Evolutionary conservation across 306 rosid species (phyloP), one percentile per base, ranked within the genome.

Genomic region (Cajanus cajan): DNA sequence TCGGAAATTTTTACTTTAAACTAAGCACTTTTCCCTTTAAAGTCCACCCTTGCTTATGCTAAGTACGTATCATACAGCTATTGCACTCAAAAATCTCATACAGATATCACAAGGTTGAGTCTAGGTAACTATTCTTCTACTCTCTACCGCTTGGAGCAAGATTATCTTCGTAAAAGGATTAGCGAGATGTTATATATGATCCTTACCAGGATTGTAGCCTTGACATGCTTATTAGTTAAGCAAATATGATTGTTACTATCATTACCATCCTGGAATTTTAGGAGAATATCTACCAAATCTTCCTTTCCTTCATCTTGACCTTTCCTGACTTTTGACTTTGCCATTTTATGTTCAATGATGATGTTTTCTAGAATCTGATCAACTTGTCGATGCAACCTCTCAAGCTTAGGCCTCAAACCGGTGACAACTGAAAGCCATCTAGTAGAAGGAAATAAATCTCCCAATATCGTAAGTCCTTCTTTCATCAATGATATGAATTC

Each of bases 231-330:
- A 24, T 18, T 25, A 39, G 74, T 80, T 63, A 80, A 72, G 31
- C 58, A 41, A 39, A 80, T 48, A 16, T 65, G 68, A 12, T 37
- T 58, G 8, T 80, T 48, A 0, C 2, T 8, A 12, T 4, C 65
- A 25, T 1, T 14, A 12, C 4, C 67, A n/a, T 57, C 40, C 4
- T 50, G 57, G 6, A 80, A 80, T 37, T 54, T 80, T 9, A 52
- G 48, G 47, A 80, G 75, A 73, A 80, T 69, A 80, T 80, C 61
- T 7, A 75, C 43, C n/a, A 75, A 45, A 75, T 66, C 81, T 28
- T 75, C 73, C 1, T 7, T 51, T n/a, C 0, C 13, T 61, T 15
- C 78, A 28, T 6, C 43, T 14, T 52, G 50, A 1, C 34, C 76
- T 52, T 71, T 41, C 22, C 4, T 8, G 2, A 2, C 24, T 22